phyloP scores from a whole-genome alignment of 164 flowering plant species.

The Sedum album region DNA sequence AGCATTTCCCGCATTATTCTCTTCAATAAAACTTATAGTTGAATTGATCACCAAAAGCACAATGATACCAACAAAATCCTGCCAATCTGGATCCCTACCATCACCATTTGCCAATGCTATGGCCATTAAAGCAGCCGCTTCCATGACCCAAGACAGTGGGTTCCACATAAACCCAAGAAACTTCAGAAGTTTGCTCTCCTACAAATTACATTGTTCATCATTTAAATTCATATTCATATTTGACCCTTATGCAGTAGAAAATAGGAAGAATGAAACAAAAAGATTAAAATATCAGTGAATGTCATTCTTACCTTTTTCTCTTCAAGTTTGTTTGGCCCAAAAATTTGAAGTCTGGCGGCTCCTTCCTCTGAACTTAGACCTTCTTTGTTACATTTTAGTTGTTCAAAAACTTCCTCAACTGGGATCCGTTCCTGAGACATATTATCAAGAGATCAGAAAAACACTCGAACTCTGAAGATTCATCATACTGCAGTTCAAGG shows the following conservation, averaged over 20 bases:
- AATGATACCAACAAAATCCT: no score
- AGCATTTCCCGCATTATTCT: no score
- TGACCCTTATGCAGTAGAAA: background rate
- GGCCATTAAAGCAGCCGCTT: slow-evolving; percentile 72
- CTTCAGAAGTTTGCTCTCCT: slow-evolving; percentile 72
- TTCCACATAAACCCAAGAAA: slow-evolving; percentile 85
- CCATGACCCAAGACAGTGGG: slow-evolving; percentile 79
- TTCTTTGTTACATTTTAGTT: slow-evolving; percentile 8
- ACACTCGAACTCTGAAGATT: no score
- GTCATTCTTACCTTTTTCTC: slow-evolving; percentile 2
- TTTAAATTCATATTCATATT: background rate
- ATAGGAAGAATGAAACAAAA: background rate
- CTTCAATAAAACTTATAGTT: no score
- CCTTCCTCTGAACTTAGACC: slow-evolving; percentile 9
- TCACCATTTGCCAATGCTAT: slow-evolving; percentile 65
- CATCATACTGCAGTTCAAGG: no score
- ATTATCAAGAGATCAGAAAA: background rate
- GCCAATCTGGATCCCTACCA: slow-evolving; percentile 46
- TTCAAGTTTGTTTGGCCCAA: slow-evolving; percentile 9
- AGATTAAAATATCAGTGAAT: background rate
- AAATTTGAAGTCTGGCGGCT: slow-evolving; percentile 5
- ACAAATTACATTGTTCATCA: slow-evolving; percentile 14
- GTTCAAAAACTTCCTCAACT: slow-evolving; percentile 7
- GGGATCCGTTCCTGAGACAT: slow-evolving; percentile 3
- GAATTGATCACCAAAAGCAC: no score